These are phyloP conservation scores for Exophiala alcalophila DNA, from an alignment of 2,329 filamentous ascomycete species.

Conservation along the genomic window DNA sequence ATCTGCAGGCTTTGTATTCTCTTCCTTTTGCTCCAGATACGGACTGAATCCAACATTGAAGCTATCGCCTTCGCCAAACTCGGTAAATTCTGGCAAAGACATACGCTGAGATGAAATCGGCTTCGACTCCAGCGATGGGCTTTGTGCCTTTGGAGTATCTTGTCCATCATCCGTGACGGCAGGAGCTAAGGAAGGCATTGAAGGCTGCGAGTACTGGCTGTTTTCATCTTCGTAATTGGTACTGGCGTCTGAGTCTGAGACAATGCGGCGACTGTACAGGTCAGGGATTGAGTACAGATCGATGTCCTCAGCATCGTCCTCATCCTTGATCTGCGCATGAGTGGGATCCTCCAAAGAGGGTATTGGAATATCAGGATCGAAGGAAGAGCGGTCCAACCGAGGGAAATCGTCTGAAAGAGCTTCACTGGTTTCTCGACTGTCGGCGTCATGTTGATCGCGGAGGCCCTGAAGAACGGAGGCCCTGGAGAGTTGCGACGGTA, in stretches of 20 bases:
- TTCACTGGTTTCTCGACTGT: constrained; percentile 50
- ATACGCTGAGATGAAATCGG: constrained; percentile 26
- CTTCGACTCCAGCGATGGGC: constrained; percentile 23
- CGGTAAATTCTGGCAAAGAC: constrained; percentile 49
- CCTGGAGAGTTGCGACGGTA: constrained; percentile 55
- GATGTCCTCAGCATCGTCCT: constrained; percentile 56
- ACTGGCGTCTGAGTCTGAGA: constrained; percentile 33
- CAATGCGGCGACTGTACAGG: constrained; percentile 55
- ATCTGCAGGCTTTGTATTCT: constrained; percentile 7
- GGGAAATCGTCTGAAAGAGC: constrained; percentile 33
- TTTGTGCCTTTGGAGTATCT: constrained; percentile 45
- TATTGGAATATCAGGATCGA: constrained; percentile 87
- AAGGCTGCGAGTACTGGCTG: constrained; percentile 54
- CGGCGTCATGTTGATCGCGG: constrained; percentile 51
- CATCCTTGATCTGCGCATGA: constrained; percentile 56
- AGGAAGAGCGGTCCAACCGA: constrained; percentile 34
- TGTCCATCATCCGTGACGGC: constrained; percentile 42
- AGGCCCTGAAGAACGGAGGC: constrained; percentile 91
- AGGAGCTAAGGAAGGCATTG: constrained; percentile 32
- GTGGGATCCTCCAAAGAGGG: constrained; percentile 71
- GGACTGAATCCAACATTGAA: constrained; percentile 55
- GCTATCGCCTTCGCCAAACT: constrained; percentile 50
- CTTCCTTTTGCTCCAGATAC: constrained; percentile 46
- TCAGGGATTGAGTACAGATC: constrained; percentile 68
- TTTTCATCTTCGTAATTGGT: constrained; percentile 45